Conservation (phyloP, 495 filamentous ascomycete species). For the Neurospora sp. region DNA sequence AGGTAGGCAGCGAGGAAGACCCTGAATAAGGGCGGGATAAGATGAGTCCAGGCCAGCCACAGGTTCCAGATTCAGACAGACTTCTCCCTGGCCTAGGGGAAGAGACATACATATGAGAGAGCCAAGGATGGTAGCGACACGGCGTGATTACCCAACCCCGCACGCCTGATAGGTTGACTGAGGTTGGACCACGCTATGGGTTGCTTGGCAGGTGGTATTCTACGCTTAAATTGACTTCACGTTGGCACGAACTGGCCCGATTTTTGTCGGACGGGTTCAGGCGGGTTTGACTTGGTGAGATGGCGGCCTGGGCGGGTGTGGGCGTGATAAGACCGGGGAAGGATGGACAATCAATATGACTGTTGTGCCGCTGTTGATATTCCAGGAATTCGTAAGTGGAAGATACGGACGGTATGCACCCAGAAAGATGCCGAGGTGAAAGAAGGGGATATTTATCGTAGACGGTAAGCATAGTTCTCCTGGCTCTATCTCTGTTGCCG, state of each 20-base stretch:
- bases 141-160: neutral
- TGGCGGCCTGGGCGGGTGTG: neutral
- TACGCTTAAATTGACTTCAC: neutral
- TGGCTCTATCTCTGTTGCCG: neutral
- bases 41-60: neutral
- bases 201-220: neutral
- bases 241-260: neutral
- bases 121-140: neutral
- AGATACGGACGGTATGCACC: neutral
- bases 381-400: neutral
- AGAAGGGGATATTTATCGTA: neutral
- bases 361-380: neutral
- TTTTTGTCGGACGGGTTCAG: neutral
- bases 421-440: neutral
- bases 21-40: neutral
- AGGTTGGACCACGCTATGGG: neutral
- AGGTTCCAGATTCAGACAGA: neutral
- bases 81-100: neutral
- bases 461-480: neutral
- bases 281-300: neutral
- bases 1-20: neutral
- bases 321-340: neutral
- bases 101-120: neutral
- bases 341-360: neutral
- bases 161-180: neutral